Base-by-base conservation (phyloP, 805 yeast species). In the Saturnispora quitensis region DNA sequence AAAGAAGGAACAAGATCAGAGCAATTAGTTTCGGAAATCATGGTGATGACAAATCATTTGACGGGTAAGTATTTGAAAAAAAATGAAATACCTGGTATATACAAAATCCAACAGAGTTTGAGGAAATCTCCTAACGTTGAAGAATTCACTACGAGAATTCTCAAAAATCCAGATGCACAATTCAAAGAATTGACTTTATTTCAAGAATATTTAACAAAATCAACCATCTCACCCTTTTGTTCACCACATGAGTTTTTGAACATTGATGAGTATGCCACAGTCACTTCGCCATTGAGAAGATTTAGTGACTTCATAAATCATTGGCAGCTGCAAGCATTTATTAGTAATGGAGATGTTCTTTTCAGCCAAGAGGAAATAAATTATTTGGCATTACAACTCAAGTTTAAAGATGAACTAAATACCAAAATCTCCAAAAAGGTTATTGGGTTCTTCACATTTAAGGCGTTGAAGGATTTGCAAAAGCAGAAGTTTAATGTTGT, bases 221-320 rank as follows among this genome's bases (percentile, higher is more conserved):
- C 91, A 3, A 71, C 69, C 36, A 73, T 77, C 44, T 69, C 80
- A 2, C 64, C 76, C 0, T 47, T 52, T 1, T 77, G 86, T 0
- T 55, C 58, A 0, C 61, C 59, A 0, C 97, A 89, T 66, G 70
- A 73, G 22, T 78, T 85, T 56, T 66, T 89, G 27, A 95, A 90
- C 3, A 66, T 86, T 8, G 64, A 67, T 0, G 63, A 69, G 5
- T 89, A 90, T 60, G 73, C 84, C 5, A 85, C 88, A 18, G 83
- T 86, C 8, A 90, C 98, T 0, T 89, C 97, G 0, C 98, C 99
- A 2, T 70, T 93, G 56, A 74, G 98, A 63, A 72, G 98, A 56
- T 85, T 78, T 57, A 82, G 85, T 6, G 98, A 91, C 64, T 66
- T 89, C 54, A 64, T 89, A 8, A 83, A 84, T 60, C 97, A 90